Evolutionary conservation across 768 basidiomycete species (phyloP).

Genomic region (Agrocybe praecox): DNA sequence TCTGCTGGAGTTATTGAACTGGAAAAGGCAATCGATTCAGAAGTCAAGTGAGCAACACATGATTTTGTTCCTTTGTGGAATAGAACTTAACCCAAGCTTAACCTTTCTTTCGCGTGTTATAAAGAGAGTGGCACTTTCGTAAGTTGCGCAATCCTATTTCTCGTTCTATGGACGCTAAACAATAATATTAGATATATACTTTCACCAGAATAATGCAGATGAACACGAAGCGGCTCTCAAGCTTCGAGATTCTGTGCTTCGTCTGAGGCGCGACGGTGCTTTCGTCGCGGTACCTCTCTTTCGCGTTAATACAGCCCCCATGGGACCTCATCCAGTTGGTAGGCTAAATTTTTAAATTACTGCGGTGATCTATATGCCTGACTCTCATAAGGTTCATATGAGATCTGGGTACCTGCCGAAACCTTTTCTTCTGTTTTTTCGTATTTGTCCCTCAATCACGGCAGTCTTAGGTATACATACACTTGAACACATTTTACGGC

Average conservation of each 20-base stretch:
- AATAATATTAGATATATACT: slow-evolving; percentile 69
- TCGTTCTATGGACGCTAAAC: not conserved
- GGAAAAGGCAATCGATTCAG: slow-evolving; percentile 55
- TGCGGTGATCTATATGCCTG: not conserved
- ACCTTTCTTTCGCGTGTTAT: not conserved
- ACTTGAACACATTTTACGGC: not conserved
- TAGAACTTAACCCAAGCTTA: not conserved
- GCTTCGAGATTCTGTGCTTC: slow-evolving; percentile 71
- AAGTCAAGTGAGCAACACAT: slow-evolving; percentile 55
- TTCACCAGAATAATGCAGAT: slow-evolving; percentile 64
- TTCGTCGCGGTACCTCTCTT: slow-evolving; percentile 80
- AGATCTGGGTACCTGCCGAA: slow-evolving; percentile 78
- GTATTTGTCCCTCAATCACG: slow-evolving; percentile 70
- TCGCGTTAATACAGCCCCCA: slow-evolving; percentile 67
- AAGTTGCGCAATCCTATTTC: slow-evolving; percentile 25
- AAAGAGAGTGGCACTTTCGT: slow-evolving; percentile 85
- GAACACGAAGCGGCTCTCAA: slow-evolving; percentile 68
- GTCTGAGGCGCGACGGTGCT: slow-evolving; percentile 71
- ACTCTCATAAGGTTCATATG: slow-evolving; percentile 59
- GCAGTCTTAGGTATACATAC: slow-evolving; percentile 63
- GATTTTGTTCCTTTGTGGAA: not conserved
- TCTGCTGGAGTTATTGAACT: slow-evolving; percentile 38
- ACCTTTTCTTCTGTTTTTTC: slow-evolving; percentile 79
- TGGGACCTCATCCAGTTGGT: slow-evolving; percentile 81
- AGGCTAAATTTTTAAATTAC: slow-evolving; percentile 21